Evolutionary conservation across 2,329 filamentous ascomycete genomes (phyloP), one percentile per base, ranked within the genome.

Genomic region (Nemania sp.): DNA sequence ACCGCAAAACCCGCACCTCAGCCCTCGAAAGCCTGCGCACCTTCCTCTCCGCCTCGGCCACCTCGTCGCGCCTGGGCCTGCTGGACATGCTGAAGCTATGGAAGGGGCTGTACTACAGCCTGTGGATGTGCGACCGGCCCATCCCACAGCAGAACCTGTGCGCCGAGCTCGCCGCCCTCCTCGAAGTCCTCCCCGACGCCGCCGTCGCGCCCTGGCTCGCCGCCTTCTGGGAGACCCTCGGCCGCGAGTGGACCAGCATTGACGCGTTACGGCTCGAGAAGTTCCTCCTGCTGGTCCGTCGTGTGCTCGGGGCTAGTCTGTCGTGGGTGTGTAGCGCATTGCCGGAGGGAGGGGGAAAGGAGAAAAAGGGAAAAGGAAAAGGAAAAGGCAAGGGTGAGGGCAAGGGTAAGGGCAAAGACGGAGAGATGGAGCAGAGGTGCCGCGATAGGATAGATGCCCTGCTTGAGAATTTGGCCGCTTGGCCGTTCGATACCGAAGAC

Each of bases 121-220:
- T 96, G 76, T 98, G 93, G 91, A 96, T 97, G 90, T 93, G 91
- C 80, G 94, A 98, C 84, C 92, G 94, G 55, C 91, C 94, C 11
- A 82, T 90, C n/a, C 90, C 92, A 2, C 95, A 98, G 83, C 94
- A 97, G 84, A 88, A 88, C 51, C 91, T 98, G 53, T 92, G 92
- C 73, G 82, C 86, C 72, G 90, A 94, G 70, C 90, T 98, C 63
- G 92, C 94, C 51, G 87, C 82, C 1, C 88, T 98, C 56, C 79
- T 92, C 52, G 85, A 87, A 70, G 81, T 85, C 24, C 82, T 95
- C 29, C 86, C 88, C 63, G 72, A 75, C 38, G 75, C 73, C 26
- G 81, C 82, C 70, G 81, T 79, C 1, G 75, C 75, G 5, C 77
- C 81, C 47, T 88, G 86, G 82, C 82, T 92, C 68, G 83, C 83